phyloP scores from a whole-genome alignment of 192 early-diverging fungal genomes.

The Backusella liffmaniae region DNA sequence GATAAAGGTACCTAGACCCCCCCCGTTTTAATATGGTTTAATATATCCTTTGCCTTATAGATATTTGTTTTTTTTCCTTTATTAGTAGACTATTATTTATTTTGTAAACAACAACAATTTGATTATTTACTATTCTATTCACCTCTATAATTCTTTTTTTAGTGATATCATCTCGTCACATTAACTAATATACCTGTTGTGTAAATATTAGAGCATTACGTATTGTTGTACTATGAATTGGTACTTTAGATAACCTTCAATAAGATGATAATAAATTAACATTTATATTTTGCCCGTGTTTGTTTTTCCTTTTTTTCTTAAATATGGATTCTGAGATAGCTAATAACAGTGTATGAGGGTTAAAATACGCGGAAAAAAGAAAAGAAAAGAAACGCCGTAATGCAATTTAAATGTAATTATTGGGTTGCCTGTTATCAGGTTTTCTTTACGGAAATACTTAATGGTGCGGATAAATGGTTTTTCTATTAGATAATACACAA shows the following conservation, averaged over 20 bases:
- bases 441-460: neutral
- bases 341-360: neutral
- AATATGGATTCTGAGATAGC: neutral
- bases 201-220: neutral
- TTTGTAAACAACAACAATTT: neutral
- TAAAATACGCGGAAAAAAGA: neutral
- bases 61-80: neutral
- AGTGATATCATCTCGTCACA: neutral
- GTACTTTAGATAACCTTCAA: neutral
- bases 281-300: neutral
- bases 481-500: neutral
- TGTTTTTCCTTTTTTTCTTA: neutral
- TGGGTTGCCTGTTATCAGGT: neutral
- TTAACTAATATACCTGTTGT: neutral
- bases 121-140: neutral
- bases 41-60: neutral
- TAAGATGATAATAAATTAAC: neutral
- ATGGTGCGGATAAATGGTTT: neutral
- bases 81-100: neutral
- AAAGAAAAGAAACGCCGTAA: neutral
- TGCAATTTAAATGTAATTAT: neutral
- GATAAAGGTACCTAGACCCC: neutral
- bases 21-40: neutral
- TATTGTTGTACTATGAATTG: neutral
- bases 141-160: neutral